phyloP scores from a whole-genome alignment of 73 alveolate genomes.

The Paramecium primaurelia region DNA sequence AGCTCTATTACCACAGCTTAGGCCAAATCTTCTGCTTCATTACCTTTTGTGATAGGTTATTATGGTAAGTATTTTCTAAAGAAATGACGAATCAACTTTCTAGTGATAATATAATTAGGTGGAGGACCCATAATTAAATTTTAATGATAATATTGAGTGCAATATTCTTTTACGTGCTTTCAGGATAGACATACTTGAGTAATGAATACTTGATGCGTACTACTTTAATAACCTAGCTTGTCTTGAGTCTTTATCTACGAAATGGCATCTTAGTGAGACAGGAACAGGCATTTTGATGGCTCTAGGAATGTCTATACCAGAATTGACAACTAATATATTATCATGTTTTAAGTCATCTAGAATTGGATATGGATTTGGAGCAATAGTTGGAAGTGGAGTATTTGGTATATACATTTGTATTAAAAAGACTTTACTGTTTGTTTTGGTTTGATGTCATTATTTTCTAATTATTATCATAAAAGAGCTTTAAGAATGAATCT shows the following conservation, averaged over 20 bases:
- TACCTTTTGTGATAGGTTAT: background rate
- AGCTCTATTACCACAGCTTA: background rate
- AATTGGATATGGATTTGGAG: conserved; percentile 43
- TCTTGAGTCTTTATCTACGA: background rate
- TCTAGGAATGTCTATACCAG: conserved; percentile 21
- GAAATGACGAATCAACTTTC: conserved; percentile 39
- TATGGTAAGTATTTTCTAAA: conserved; percentile 33
- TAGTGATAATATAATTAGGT: conserved; percentile 32
- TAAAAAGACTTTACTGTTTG: conserved; percentile 36
- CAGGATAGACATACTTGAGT: conserved; percentile 32
- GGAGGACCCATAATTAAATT: conserved; percentile 50
- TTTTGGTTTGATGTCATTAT: conserved; percentile 41
- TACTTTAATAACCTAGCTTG: background rate
- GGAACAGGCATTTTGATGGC: conserved; percentile 51
- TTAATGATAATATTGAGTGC: conserved; percentile 23
- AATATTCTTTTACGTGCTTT: conserved; percentile 27
- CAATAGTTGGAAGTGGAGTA: conserved; percentile 43
- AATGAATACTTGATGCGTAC: conserved; percentile 45
- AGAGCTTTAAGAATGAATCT: conserved; percentile 20
- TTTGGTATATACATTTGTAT: background rate
- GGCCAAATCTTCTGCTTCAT: background rate
- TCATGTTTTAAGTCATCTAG: background rate
- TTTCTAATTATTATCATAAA: conserved; percentile 17
- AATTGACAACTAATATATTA: conserved; percentile 29
- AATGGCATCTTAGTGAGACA: conserved; percentile 12